Evolutionary conservation across 2,329 filamentous ascomycete genomes (phyloP).

Genomic region (Sarocladium oryzae): DNA sequence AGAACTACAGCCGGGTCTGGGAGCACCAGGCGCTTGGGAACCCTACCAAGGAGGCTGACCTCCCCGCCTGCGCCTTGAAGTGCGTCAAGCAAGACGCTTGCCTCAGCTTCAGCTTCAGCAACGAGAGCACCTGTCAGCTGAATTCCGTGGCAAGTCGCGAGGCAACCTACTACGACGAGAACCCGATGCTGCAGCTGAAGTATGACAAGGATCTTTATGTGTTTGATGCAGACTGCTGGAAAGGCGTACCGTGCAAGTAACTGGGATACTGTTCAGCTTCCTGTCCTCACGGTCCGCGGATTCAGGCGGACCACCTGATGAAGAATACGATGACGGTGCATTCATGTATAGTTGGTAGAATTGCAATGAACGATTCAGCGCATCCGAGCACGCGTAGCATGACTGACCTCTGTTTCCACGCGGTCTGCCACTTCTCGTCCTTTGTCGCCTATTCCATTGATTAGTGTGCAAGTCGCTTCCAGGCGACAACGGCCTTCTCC

Average conservation of each 20-base stretch:
- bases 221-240: neutral
- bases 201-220: neutral
- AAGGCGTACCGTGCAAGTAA: neutral
- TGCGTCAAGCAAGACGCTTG: neutral
- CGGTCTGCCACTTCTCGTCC: too few relatives aligned
- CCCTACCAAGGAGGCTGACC: neutral
- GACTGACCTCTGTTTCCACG: too few relatives aligned
- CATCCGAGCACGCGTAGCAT: too few relatives aligned
- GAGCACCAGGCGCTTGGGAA: neutral
- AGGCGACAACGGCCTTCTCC: too few relatives aligned
- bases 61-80: neutral
- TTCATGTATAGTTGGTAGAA: too few relatives aligned
- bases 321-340: too few relatives aligned
- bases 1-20: neutral
- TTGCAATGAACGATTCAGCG: too few relatives aligned
- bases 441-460: too few relatives aligned
- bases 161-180: neutral
- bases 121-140: neutral
- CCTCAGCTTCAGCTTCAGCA: neutral
- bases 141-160: neutral
- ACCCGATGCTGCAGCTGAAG: neutral
- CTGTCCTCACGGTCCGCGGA: too few relatives aligned
- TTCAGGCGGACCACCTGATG: too few relatives aligned
- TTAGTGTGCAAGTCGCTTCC: too few relatives aligned
- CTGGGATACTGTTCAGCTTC: too few relatives aligned